Base-by-base conservation (phyloP, 2,329 filamentous ascomycete genomes). In the Epichloe festucae region DNA sequence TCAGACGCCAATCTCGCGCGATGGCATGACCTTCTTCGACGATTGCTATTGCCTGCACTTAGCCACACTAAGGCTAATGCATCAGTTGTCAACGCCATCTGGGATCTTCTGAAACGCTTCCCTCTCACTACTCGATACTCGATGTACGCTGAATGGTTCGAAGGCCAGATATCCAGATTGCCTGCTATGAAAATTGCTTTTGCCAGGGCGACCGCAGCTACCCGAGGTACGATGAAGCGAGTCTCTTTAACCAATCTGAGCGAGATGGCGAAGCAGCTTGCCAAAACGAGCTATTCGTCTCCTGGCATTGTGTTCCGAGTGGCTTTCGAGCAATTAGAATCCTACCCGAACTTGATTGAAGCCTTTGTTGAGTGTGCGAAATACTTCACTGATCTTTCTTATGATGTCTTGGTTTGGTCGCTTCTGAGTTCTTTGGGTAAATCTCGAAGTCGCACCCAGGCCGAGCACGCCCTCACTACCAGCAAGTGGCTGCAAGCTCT, bases 101-200 rank as follows among this genome's bases (percentile, higher is more conserved):
- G 87, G 74, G 82, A 85, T 51, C 75, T 98, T 12, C 75, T 97
- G 54, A 85, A 82, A 59, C 75, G 82, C 49, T 97, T 88, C 63
- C 82, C 91, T 0, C 82, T 84, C 12, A 77, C 82, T 2, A 81
- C 80, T 8, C 81, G 93, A 53, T 98, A 91, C 70, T 82, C 81
- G 47, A 87, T 98, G 62, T 98, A 98, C 63, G 82, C 88, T 1
- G 90, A 96, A 65, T 98, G 93, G 89, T 91, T 88, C 60, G 82
- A 81, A 57, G 89, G 89, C 4, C 78, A 82, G 57, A 87, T 78
- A 2, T 93, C 88, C 5, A 78, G 88, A 35, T 69, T 85, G 27
- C 85, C 89, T 4, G 82, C 89, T 46, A 85, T 97, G 67, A 83
- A 82, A 60, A 72, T 78, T 27, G 89, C 87, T 1, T 95, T 95